Evolutionary conservation across 2,329 filamentous ascomycete genomes (phyloP).

Genomic region (Aotearoamyces nothofagi): DNA sequence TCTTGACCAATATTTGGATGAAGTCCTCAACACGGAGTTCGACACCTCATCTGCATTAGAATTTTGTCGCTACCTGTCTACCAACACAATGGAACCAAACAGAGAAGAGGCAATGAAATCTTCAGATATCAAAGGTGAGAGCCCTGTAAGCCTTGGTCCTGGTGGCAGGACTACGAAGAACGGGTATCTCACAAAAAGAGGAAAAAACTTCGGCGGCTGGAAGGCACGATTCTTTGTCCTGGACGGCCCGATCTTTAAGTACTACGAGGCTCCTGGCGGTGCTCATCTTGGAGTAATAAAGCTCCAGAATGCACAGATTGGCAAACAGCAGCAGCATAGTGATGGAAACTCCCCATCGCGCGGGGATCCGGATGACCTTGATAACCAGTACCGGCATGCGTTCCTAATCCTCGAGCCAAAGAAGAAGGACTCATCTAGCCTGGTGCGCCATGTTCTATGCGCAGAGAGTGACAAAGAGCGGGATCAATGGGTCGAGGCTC

Average conservation of each 20-base stretch:
- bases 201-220: constrained; percentile 98
- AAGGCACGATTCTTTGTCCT: constrained; percentile 68
- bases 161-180: constrained; percentile 59
- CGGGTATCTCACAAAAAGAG: constrained; percentile 89
- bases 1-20: constrained; percentile 74
- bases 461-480: constrained; percentile 88
- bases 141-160: constrained; percentile 31
- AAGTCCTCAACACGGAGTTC: constrained; percentile 68
- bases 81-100: constrained; percentile 45
- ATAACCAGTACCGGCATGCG: constrained; percentile 92
- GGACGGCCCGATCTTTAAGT: constrained; percentile 61
- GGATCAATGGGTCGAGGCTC: constrained; percentile 82
- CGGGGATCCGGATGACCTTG: constrained; percentile 51
- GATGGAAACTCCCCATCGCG: constrained; percentile 45
- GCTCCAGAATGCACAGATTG: constrained; percentile 79
- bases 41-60: constrained; percentile 63
- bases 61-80: constrained; percentile 78
- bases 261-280: constrained; percentile 84
- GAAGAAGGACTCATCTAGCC: constrained; percentile 77
- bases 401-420: constrained; percentile 93
- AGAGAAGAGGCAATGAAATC: constrained; percentile 35
- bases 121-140: constrained; percentile 22
- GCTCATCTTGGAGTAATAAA: constrained; percentile 89
- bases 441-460: constrained; percentile 87
- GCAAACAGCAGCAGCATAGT: constrained; percentile 62